Evolutionary conservation across 805 yeast genomes (phyloP).

Genomic region (Hanseniaspora taiwanica): DNA sequence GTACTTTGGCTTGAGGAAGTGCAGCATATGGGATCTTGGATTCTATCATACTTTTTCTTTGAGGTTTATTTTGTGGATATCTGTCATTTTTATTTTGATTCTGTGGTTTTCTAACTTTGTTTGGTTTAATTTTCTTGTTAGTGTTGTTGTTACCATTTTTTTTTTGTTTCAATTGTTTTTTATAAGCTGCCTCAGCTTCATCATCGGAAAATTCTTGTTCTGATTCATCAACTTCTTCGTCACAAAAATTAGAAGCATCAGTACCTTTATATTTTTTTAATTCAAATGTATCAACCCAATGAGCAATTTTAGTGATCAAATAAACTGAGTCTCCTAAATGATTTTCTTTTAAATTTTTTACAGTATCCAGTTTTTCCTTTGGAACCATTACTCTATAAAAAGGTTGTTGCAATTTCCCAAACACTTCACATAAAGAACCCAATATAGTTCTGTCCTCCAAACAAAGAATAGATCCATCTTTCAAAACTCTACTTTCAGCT

Average conservation of each 20-base stretch:
- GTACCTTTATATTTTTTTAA: constrained; percentile 67
- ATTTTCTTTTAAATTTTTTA: constrained; percentile 18
- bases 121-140: constrained; percentile 3
- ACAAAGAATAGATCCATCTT: constrained; percentile 65
- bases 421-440: constrained; percentile 77
- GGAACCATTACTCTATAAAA: constrained; percentile 59
- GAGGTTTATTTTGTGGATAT: constrained; percentile 8
- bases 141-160: constrained; percentile 30
- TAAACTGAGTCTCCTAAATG: constrained; percentile 45
- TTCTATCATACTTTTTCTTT: constrained; percentile 6
- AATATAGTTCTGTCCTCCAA: constrained; percentile 54
- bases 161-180: constrained; percentile 48
- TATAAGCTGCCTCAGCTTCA: constrained; percentile 68
- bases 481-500: constrained; percentile 74
- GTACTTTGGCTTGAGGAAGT: constrained; percentile 3
- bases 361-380: constrained; percentile 7
- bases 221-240: constrained; percentile 84
- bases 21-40: background rate
- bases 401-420: constrained; percentile 79
- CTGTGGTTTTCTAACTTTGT: constrained; percentile 1
- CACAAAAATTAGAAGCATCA: constrained; percentile 90
- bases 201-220: constrained; percentile 96
- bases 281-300: constrained; percentile 63
- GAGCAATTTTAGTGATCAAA: constrained; percentile 71
- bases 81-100: constrained; percentile 4